Base-by-base conservation (phyloP, 306 rosid genomes). In the Castanea mollissima region DNA sequence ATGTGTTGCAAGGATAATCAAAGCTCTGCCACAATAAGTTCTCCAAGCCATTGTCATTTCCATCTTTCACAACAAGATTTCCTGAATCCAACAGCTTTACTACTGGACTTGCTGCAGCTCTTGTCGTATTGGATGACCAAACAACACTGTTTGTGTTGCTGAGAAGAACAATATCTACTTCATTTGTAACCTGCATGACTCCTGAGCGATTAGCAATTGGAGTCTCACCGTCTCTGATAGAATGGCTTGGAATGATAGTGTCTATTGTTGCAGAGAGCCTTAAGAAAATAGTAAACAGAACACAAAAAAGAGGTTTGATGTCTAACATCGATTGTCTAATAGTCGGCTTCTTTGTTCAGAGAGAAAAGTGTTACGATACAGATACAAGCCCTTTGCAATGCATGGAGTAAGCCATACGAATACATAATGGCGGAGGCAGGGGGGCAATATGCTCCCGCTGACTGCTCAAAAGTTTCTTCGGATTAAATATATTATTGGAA, bases 1-100 rank as follows among this genome's bases (percentile, higher is more conserved):
- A 18, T n/a, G 91, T 85, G 52, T 88, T 88, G 7, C 84, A 71
- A 9, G 92, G 94, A 71, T 90, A 74, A 19, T 90, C 92, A 55
- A 86, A 88, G 74, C 93, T 84, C 59, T 86, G 88, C 87, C 85
- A 88, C 31, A 81, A 6, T 18, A 73, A 88, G 1, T 0, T 9
- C 49, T 51, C 81, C 23, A 69, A 31, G 32, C 60, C 35, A 49
- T 49, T 35, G 14, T 64, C 80, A 1, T 34, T 44, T 1, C 29
- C 80, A 19, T 83, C 79, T 81, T 71, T 69, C 1, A 89, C 55
- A 15, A 86, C 83, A 62, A 88, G 80, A 69, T 83, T 86, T 13
- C 87, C 89, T 0, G 78, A 6, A 32, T 80, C 86, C 49, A 89
- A 27, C 5, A 89, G 85, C 49, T 20, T 67, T 0, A 78, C 74